Conservation (phyloP, 192 early-diverging fungal species). For the Podila verticillata region DNA sequence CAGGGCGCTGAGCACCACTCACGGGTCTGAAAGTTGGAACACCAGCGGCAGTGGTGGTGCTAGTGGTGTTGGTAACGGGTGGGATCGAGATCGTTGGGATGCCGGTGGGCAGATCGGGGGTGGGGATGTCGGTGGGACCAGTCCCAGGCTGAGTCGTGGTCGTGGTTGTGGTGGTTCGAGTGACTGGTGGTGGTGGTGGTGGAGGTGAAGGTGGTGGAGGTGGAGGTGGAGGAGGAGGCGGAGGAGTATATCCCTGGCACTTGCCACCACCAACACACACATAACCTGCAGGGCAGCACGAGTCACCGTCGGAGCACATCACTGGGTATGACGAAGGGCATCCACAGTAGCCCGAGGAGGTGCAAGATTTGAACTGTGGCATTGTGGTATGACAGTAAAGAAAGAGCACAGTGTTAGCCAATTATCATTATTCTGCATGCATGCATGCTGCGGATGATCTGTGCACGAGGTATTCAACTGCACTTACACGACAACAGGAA, state of each 20-base stretch:
- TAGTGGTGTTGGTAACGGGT: no score
- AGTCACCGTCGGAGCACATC: constrained; percentile 1
- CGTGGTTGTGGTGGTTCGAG: no score
- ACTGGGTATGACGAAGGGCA: neutral
- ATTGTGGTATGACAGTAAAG: neutral
- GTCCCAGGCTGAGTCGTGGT: no score
- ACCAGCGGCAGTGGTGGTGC: no score
- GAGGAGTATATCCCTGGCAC: neutral
- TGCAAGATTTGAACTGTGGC: neutral
- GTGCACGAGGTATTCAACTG: no score
- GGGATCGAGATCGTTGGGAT: no score
- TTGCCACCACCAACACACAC: neutral
- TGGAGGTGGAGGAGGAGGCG: neutral
- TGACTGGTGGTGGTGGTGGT: neutral
- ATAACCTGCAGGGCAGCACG: neutral
- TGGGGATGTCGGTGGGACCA: no score
- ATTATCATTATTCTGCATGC: neutral
- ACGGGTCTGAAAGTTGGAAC: no score
- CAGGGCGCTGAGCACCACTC: no score
- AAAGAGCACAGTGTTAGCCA: neutral
- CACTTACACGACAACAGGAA: neutral
- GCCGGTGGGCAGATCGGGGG: no score
- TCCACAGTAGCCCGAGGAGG: neutral
- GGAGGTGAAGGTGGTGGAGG: neutral
- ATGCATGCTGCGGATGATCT: no score